Base-by-base conservation (phyloP, 192 early-diverging fungal species). In the Backusella parvicylindrica region DNA sequence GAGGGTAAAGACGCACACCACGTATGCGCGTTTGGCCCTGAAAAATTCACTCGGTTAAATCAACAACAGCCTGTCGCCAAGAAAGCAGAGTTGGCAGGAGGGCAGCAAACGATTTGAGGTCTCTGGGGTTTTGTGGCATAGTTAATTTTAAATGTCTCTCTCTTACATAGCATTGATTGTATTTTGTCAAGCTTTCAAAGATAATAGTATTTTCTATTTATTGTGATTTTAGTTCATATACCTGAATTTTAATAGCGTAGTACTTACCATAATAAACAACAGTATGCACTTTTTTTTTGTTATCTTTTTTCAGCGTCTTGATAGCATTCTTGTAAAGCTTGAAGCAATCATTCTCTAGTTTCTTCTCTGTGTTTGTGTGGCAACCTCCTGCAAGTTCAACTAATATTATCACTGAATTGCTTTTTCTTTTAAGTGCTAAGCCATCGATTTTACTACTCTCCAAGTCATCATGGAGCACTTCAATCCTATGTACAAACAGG, bases 241-340 rank as follows among this genome's bases (percentile, higher is more conserved):
- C 49, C 49, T 53, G 49, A 53, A 53, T 15, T n/a, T 53, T 53
- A 13, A 53, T 53, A 53, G 49, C 49, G 15, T 53, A 53, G 49
- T 53, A 13, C 49, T 53, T 53, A 53, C 49, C 49, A 32, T 36
- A 12, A 36, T 65, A 65, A 15, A 65, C 8, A 65, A 65, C 64
- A 5, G 64, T 65, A 65, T 16, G 35, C 64, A 36, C 63, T n/a
- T 35, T 32, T 33, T 33, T 8, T 16, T 65, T 65, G 0, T 33
- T 33, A 33, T 65, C 1, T 33, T 33, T 35, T 8, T 65, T 63
- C 56, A 65, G 12, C 3, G 8, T 33, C 31, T 36, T 65, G 4
- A 65, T 35, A 33, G 63, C 63, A 32, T 64, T 64, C 63, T 32
- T 64, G 64, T 65, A 65, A 35, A 65, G 32, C 31, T 65, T 65